A percentile compares a stretch with the other conserved stretches of the same genome.
Evolutionary conservation across 305 asterid species (phyloP).

Genomic region (Rubia tinctorum): DNA sequence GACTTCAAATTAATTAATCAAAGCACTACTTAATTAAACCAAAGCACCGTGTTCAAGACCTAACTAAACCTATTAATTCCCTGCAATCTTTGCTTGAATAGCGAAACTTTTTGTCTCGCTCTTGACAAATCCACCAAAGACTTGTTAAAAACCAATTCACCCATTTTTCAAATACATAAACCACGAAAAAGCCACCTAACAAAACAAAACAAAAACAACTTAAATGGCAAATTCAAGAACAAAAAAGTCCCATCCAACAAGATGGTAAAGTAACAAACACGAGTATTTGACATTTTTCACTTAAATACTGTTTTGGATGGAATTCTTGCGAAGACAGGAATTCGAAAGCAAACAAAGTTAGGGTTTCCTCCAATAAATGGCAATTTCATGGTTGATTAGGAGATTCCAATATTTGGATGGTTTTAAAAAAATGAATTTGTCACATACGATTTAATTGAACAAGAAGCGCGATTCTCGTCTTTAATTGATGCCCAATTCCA

Average conservation of each 20-base stretch:
- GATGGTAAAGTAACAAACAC: not conserved
- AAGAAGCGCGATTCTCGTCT: conserved; percentile 14
- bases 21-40: not conserved
- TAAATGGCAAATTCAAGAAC: not conserved
- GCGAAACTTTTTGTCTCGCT: conserved; percentile 7
- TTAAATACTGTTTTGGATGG: not conserved
- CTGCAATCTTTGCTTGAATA: not conserved
- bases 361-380: not conserved
- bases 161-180: not conserved
- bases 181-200: not conserved
- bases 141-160: not conserved
- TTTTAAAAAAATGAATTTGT: too few species aligned
- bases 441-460: not conserved
- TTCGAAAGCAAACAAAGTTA: not conserved
- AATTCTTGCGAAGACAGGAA: not conserved
- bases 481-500: conserved; percentile 15
- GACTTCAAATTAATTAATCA: not conserved
- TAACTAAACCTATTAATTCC: not conserved
- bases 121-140: not conserved
- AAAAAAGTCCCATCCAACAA: conserved; percentile 1
- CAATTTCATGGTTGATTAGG: not conserved
- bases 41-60: not conserved
- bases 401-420: not conserved
- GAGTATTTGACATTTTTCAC: not conserved
- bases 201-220: not conserved